Evolutionary conservation across 202 grass and related monocot species (phyloP), one percentile per base, ranked within the genome.

Genomic region (Schoenoplectus triqueter): DNA sequence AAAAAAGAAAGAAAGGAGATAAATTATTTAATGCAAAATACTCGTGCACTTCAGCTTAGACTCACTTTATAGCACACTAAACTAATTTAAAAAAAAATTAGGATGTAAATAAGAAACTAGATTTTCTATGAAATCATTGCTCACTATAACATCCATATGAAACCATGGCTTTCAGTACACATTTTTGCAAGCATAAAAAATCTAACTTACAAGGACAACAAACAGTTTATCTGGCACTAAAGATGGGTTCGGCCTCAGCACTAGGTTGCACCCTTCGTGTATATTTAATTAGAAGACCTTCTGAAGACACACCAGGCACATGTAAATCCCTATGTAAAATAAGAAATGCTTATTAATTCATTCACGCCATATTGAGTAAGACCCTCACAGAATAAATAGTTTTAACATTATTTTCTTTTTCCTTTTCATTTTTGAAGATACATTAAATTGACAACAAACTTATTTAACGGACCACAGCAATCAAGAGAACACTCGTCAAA

Each of bases 241-340:
- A 98, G 88, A 91, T 91, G 14, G 95, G 93, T 9, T 93, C 95
- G 0, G 68, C 81, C 5, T 95, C 91, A 66, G 95, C 88, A 6
- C 52, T 93, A 82, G 93, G 91, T 19, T 98, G 95, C 2, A 85
- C 92, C 89, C 87, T 86, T 91, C 95, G 89, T 14, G 95, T 92
- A 57, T 95, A 94, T 87, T 98, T 98, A 47, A 95, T 95, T 40
- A 98, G 92, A 87, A 98, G 83, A 49, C 95, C 93, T 95, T 98
- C 95, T 13, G 85, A 93, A 63, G 95, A 98, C 1, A 87, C 31
- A 63, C 90, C 93, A 19, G 95, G 93, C 19, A 92, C 60, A 1
- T 86, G 65, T 86, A 95, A 83, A 69, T 95, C 88, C 88, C 95
- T 98, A 77, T 5, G 80, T 60, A 75, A 79, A 57, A 63, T n/a